Percentiles rank a stretch among this genome's conserved stretches.
phyloP scores from a whole-genome alignment of 345 rosid species.

The Eucalyptus viminalis region DNA sequence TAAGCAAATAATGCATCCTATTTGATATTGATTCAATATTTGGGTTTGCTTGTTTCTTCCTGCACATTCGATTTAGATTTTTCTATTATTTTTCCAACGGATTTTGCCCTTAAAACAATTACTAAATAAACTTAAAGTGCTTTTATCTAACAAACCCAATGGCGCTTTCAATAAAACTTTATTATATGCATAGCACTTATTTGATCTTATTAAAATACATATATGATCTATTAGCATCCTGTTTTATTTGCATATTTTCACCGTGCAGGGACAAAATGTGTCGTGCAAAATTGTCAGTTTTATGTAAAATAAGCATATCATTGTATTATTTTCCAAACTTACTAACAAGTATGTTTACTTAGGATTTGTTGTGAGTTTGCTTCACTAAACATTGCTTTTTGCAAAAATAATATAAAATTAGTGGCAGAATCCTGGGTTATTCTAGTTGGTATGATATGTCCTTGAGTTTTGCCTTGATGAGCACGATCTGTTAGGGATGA shows the following conservation, averaged over 20 bases:
- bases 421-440: background rate
- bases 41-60: background rate
- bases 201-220: background rate
- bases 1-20: background rate
- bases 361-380: background rate
- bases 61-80: background rate
- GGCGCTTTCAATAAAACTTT: background rate
- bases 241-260: background rate
- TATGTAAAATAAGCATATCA: background rate
- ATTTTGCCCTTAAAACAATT: background rate
- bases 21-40: too few species aligned
- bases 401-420: background rate
- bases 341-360: background rate
- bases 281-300: background rate
- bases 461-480: background rate
- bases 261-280: background rate
- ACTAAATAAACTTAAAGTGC: background rate
- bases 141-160: background rate
- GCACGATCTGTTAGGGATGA: background rate
- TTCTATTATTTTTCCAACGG: background rate
- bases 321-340: background rate
- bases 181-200: too few species aligned
- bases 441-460: background rate
- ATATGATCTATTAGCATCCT: background rate
- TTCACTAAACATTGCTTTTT: background rate